Evolutionary conservation across 805 yeast species (phyloP), one percentile per base, ranked within the genome.

Genomic region (Zygotorulaspora sp.): DNA sequence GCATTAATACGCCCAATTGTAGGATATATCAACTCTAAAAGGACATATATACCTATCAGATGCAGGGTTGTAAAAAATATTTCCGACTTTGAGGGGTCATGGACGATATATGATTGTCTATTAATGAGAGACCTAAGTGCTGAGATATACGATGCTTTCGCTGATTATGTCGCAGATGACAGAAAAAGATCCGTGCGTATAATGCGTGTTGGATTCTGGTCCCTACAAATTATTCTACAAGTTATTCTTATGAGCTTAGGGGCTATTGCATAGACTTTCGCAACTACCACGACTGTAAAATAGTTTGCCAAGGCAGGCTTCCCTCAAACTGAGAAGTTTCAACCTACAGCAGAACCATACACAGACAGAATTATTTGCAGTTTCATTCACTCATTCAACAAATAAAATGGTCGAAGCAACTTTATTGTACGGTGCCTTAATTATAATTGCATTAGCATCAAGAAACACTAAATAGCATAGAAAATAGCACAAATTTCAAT

Each of bases 1-100:
- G 97, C 98, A 1, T 67, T 92, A 40, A 83, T 92, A 36, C 70
- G 96, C 45, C 98, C 98, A 0, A 89, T 92, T 57, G 96, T 92
- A 16, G 97, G 89, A 1, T 92, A 90, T 61, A 90, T 92, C 57
- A 92, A 92, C 58, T 83, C 92, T 24, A 74, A 84, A 42, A 84
- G 85, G 53, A 87, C 97, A 0, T 84, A 81, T 53, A 89, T 92
- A 43, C 96, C 95, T 30, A 79, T 90, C 41, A 72, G 78, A 44
- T 86, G 95, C 55, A 76, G 87, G 3, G 78, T 92, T 6, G 81
- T 82, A 22, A 92, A 92, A 57, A 74, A 77, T 30, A 63, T 88
- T 15, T 67, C 70, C 18, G 98, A 92, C 55, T 92, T 92, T 58
- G 88, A 85, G 52, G 98, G 98, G 0, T 77, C 95, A 6, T 92